Evolutionary conservation across 176 grass and related monocot species (phyloP), one percentile per base, ranked within the genome.

Genomic region (Aegilops speltoides): DNA sequence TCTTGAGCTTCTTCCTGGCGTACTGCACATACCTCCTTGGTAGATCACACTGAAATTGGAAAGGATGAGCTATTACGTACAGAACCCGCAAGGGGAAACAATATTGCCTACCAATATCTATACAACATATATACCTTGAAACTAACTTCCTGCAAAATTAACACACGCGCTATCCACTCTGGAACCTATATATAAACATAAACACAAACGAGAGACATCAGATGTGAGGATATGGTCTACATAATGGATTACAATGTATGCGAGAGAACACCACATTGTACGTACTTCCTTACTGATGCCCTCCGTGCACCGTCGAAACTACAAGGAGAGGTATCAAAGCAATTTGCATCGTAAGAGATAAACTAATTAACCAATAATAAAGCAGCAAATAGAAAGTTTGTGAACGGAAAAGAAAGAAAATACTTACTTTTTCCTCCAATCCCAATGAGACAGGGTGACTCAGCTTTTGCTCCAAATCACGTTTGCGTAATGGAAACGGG

Each of bases 1-100:
- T 54, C 31, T 82, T 37, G 23, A 82, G 20, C 66, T 82, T 82
- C 80, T 82, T 82, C 63, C 8, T n/a, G 7, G 80, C 66, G 7
- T 71, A 73, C 0, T 8, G 66, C 23, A 12, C 67, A 57, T 83
- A 83, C 2, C 31, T 32, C 29, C 25, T 19, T 6, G 7, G 12
- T 13, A 40, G 19, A 68, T 4, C 10, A 71, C 0, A 26, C 81
- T 72, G 32, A 26, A 83, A 83, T 59, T 3, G 37, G 2, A 72
- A 23, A 38, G 25, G 60, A 33, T 15, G 37, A 81, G 28, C 17
- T 59, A 77, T 9, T 37, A 24, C 69, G 5, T 5, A 7, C 13
- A 71, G 69, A 71, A n/a, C 31, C 48, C 6, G 3, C 2, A 63
- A 7, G 8, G 1, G 24, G 11, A 80, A 65, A 37, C 12, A 37